phyloP scores from a whole-genome alignment of 305 asterid genomes.

The Fraxinus latifolia region DNA sequence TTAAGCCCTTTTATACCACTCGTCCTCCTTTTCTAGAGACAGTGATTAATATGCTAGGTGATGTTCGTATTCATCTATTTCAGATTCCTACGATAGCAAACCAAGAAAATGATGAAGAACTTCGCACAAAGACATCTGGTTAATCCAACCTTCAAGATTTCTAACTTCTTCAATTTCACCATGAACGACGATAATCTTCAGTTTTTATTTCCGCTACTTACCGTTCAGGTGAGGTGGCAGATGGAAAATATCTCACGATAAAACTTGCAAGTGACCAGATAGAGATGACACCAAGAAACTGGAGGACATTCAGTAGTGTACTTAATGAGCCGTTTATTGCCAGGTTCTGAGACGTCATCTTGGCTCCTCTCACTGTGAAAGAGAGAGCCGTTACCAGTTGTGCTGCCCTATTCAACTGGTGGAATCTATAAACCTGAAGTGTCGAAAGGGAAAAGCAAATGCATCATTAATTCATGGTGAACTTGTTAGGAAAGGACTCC shows the following conservation, averaged over 20 bases:
- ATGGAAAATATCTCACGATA: conserved; percentile 65
- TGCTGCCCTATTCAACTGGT: conserved; percentile 91
- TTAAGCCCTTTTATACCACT: neutral
- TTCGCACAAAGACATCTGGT: neutral
- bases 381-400: conserved; percentile 90
- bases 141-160: conserved; percentile 8
- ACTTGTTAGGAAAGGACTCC: neutral
- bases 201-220: conserved; percentile 8
- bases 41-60: neutral
- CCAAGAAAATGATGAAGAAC: neutral
- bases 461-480: neutral
- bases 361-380: conserved; percentile 85
- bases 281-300: conserved; percentile 74
- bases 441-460: neutral
- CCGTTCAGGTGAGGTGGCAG: conserved; percentile 34
- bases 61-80: conserved; percentile 15
- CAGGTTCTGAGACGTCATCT: conserved; percentile 80
- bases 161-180: neutral
- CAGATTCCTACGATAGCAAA: conserved; percentile 6
- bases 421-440: conserved; percentile 74
- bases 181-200: conserved; percentile 7
- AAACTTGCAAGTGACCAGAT: conserved; percentile 93
- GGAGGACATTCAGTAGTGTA: conserved; percentile 74
- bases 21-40: neutral
- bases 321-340: conserved; percentile 76